Evolutionary conservation across 768 basidiomycete species (phyloP).

Genomic region (Gautieria morchelliformis): DNA sequence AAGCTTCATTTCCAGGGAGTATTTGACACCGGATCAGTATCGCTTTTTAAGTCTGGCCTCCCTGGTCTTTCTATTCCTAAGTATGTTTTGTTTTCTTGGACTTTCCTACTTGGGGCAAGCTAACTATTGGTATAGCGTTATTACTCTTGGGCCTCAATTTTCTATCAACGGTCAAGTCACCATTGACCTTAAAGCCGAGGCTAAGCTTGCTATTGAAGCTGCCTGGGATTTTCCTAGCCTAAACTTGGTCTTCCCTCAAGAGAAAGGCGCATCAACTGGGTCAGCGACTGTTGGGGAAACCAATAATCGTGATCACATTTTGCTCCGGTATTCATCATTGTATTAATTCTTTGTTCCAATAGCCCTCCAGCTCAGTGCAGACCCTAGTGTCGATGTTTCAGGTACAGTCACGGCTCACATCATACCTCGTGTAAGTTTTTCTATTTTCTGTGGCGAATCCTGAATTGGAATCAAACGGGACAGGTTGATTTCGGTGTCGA

Average conservation of each 20-base stretch:
- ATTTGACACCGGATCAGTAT: not conserved
- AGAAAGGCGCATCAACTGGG: not conserved
- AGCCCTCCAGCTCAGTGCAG: not conserved
- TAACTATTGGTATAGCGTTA: not conserved
- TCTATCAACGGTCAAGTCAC: not conserved
- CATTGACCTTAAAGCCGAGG: not conserved
- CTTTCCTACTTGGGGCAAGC: not conserved
- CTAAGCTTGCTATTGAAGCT: not conserved
- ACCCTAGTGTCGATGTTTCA: not conserved
- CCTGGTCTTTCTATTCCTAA: not conserved
- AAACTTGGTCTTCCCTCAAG: not conserved
- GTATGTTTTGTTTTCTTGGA: not conserved
- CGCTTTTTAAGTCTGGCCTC: not conserved
- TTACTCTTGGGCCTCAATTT: not conserved
- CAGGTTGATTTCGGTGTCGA: constrained; percentile 1
- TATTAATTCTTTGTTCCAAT: not conserved
- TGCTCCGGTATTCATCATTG: not conserved
- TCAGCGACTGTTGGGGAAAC: not conserved
- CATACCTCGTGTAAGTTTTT: not conserved
- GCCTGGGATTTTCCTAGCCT: not conserved
- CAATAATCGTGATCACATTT: not conserved
- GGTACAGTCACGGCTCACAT: not conserved
- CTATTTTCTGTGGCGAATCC: not conserved
- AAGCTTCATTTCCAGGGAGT: not conserved
- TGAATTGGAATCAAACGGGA: not conserved